Base-by-base conservation (phyloP, 306 rosid genomes). In the Lupinus albus region DNA sequence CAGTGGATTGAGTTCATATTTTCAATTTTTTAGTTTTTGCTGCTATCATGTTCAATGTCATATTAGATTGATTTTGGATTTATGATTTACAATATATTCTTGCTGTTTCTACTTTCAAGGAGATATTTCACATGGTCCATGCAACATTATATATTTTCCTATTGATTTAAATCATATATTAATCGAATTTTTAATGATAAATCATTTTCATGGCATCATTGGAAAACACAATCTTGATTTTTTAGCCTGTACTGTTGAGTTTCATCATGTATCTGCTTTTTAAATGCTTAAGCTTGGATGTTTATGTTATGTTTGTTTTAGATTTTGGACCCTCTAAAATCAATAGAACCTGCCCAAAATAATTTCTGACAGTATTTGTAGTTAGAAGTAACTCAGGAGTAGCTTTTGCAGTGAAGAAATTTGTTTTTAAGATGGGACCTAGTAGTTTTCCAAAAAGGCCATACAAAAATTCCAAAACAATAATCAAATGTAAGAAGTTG, bases 291-390 rank as follows among this genome's bases (percentile, higher is more conserved):
- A 55, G 48, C 13, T 55, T 46, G 33, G 72, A 16, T 16, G 30
- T 10, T 18, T 1, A 41, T 46, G 52, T 35, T 7, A 13, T 64
- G 20, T 46, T 57, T 70, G 20, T 46, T 64, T n/a, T 74, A n/a
- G 52, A 46, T 13, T 74, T 74, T 45, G 72, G 15, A 17, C 42
- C 39, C 44, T 74, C 18, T 45, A 45, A 53, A 53, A 44, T 46
- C 53, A 61, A 60, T 49, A 12, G 3, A 6, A n/a, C 4, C 12
- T 3, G 62, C 18, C 56, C 28, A 44, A 42, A 64, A 17, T 54
- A 4, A 16, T 45, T 73, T 50, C 21, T 15, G 7, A 51, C 47
- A 15, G 61, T 14, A 42, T 54, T 8, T 16, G 3, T 73, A 20
- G 54, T 68, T 44, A n/a, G 57, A 56, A 57, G 61, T 44, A 63